phyloP scores from a whole-genome alignment of 2,329 filamentous ascomycete genomes.

The Xylariaceae sp. region DNA sequence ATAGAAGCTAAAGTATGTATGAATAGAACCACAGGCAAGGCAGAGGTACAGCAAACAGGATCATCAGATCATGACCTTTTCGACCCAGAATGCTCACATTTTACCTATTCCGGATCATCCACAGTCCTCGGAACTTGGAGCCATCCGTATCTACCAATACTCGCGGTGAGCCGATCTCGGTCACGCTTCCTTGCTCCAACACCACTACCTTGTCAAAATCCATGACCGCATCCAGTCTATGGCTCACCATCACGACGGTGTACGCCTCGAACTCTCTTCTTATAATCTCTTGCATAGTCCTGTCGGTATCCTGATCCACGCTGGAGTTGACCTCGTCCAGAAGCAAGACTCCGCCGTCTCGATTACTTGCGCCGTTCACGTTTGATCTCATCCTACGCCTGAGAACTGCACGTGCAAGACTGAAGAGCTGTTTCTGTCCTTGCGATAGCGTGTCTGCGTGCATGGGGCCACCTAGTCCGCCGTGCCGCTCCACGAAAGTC shows the following conservation, averaged over 20 bases:
- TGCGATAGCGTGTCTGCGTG: slow-evolving; percentile 40
- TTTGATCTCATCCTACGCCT: slow-evolving; percentile 16
- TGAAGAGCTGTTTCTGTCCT: slow-evolving; percentile 39
- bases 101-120: too few species aligned
- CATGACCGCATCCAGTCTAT: slow-evolving; percentile 35
- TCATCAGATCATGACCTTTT: too few species aligned
- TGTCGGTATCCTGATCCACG: slow-evolving; percentile 25
- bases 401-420: slow-evolving; percentile 22
- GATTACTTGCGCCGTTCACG: slow-evolving; percentile 13
- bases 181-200: slow-evolving; percentile 41
- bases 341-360: slow-evolving; percentile 24
- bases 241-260: slow-evolving; percentile 40
- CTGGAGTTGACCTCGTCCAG: slow-evolving; percentile 30
- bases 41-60: too few species aligned
- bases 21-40: too few species aligned
- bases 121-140: too few species aligned
- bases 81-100: too few species aligned
- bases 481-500: slow-evolving; percentile 17
- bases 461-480: slow-evolving; percentile 28
- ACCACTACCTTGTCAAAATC: slow-evolving; percentile 46
- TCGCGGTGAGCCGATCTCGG: slow-evolving; percentile 31
- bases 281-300: slow-evolving; percentile 21
- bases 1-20: too few species aligned
- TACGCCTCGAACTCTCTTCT: slow-evolving; percentile 28
- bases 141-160: too few species aligned